These are phyloP conservation scores for Jamesozyma piceae DNA, from an alignment of 805 yeast species.

Conservation along the genomic window DNA sequence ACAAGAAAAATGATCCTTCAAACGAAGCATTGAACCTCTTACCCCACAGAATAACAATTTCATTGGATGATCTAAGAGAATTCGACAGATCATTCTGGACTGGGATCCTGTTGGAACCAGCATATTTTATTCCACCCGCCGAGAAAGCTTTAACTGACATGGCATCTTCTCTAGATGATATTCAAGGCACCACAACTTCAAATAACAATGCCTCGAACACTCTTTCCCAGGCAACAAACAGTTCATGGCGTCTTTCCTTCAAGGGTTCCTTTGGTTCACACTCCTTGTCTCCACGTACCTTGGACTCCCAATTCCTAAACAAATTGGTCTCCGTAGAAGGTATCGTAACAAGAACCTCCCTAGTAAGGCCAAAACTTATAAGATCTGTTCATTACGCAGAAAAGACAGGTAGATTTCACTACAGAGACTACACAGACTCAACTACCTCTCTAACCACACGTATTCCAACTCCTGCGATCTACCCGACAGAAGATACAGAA, in stretches of 20 bases:
- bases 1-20: slow-evolving; percentile 6
- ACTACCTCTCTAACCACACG: slow-evolving; percentile 61
- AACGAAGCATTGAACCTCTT: slow-evolving; percentile 7
- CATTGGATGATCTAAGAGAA: slow-evolving; percentile 80
- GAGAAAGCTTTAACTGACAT: slow-evolving; percentile 79
- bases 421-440: slow-evolving; percentile 86
- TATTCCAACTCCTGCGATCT: slow-evolving; percentile 62
- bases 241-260: slow-evolving; percentile 53
- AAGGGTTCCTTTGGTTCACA: slow-evolving; percentile 88
- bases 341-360: slow-evolving; percentile 85
- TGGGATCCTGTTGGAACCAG: slow-evolving; percentile 66
- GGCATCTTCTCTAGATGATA: slow-evolving; percentile 48
- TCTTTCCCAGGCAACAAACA: slow-evolving; percentile 44
- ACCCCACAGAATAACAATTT: slow-evolving; percentile 50
- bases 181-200: slow-evolving; percentile 6
- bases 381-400: slow-evolving; percentile 92
- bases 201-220: slow-evolving; percentile 32
- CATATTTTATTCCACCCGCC: slow-evolving; percentile 81
- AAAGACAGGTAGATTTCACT: slow-evolving; percentile 70
- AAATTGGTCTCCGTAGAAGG: slow-evolving; percentile 86
- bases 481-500: slow-evolving; percentile 87
- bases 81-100: slow-evolving; percentile 71
- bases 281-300: slow-evolving; percentile 78
- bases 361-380: slow-evolving; percentile 85
- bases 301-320: slow-evolving; percentile 67